A percentile compares a stretch with the other conserved stretches of the same genome.
phyloP scores from a whole-genome alignment of 805 yeast species.

The Pichia nanzhaoensis region DNA sequence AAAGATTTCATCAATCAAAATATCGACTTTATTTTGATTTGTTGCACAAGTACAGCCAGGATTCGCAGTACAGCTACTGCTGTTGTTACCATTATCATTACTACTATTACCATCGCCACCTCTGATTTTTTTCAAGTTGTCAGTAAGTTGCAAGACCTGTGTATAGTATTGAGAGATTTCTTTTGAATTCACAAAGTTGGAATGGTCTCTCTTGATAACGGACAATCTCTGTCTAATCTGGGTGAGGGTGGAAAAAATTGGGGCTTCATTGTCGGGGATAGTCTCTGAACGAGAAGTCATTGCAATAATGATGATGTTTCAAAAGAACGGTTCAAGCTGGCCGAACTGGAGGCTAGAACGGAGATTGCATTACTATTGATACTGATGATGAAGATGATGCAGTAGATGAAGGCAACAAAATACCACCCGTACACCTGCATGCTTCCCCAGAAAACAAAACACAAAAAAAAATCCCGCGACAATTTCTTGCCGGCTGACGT shows the following conservation, averaged over 20 bases:
- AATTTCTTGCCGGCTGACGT: too few species aligned
- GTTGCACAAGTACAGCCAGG: neutral
- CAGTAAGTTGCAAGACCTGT: constrained; percentile 46
- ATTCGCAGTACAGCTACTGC: neutral
- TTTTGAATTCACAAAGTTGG: constrained; percentile 57
- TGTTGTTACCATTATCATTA: neutral
- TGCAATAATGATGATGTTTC: neutral
- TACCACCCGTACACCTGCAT: too few species aligned
- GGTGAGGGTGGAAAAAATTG: constrained; percentile 34
- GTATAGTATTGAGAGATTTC: constrained; percentile 59
- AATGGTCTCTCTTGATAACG: constrained; percentile 53
- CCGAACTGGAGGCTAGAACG: too few species aligned
- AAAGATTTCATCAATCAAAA: constrained; percentile 79
- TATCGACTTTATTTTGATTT: constrained; percentile 53
- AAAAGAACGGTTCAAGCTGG: too few species aligned
- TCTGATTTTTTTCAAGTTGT: constrained; percentile 48
- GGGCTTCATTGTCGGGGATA: constrained; percentile 29
- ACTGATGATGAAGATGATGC: too few species aligned
- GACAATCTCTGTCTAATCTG: constrained; percentile 39
- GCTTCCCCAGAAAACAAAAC: too few species aligned
- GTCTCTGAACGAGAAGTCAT: constrained; percentile 15
- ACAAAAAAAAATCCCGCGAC: too few species aligned
- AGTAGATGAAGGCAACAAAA: too few species aligned
- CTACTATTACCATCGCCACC: constrained; percentile 5
- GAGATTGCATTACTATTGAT: too few species aligned